Evolutionary conservation across 169 alveolate species (phyloP).

Genomic region (Toxoplasma gondii): DNA sequence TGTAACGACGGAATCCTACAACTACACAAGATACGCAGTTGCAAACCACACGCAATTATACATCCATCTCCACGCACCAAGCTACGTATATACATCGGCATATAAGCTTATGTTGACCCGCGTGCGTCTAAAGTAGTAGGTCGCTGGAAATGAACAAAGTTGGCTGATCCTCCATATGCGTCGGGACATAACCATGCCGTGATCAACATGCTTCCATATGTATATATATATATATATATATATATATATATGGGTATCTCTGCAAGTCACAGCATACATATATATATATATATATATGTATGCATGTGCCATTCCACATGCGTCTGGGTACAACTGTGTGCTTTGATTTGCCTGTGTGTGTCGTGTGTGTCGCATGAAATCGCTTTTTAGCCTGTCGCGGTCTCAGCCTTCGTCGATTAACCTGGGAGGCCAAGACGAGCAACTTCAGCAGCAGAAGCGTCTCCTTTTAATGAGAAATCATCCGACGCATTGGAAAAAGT

Average conservation of each 20-base stretch:
- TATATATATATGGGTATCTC: neutral
- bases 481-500: slow-evolving; percentile 86
- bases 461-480: slow-evolving; percentile 80
- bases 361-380: neutral
- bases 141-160: no score
- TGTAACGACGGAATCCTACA: no score
- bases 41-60: no score
- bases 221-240: neutral
- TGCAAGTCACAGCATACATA: neutral
- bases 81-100: neutral
- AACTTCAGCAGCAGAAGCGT: slow-evolving; percentile 79
- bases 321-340: neutral
- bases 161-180: no score
- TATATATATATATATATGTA: neutral
- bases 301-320: neutral
- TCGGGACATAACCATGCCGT: no score
- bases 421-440: slow-evolving; percentile 78
- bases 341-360: neutral
- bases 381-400: slow-evolving; percentile 78
- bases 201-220: neutral
- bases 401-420: slow-evolving; percentile 85
- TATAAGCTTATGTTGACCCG: neutral
- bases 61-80: no score
- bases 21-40: no score
- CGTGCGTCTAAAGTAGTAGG: no score